phyloP scores from a whole-genome alignment of 768 basidiomycete genomes.

The Podaxis sp. region DNA sequence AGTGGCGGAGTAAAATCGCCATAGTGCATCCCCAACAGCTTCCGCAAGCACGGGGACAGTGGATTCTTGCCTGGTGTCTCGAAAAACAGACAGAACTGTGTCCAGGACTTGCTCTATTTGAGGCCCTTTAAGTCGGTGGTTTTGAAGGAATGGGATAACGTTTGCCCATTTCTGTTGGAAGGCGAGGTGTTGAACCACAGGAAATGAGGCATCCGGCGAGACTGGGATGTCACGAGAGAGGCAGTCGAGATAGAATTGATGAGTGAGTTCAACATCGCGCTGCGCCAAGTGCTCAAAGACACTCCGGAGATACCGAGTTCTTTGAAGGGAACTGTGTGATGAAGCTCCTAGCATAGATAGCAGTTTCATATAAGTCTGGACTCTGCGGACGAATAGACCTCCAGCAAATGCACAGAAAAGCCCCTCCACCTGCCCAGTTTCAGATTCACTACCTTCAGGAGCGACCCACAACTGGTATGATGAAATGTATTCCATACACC shows the following conservation, averaged over 20 bases:
- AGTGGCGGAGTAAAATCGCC: constrained; percentile 31
- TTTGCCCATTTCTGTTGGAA: constrained; percentile 24
- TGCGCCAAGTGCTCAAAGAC: constrained; percentile 19
- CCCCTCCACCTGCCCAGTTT: constrained; percentile 27
- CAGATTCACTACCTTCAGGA: constrained; percentile 14
- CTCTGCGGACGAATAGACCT: constrained; percentile 26
- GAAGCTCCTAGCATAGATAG: neutral
- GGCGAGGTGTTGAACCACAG: constrained; percentile 33
- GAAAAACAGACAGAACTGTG: constrained; percentile 36
- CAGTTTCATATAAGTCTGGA: constrained; percentile 27
- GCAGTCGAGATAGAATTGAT: constrained; percentile 33
- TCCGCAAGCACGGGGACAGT: constrained; percentile 28
- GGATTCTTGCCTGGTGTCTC: constrained; percentile 28
- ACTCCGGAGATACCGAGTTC: constrained; percentile 11
- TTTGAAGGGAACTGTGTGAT: neutral
- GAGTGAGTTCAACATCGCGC: constrained; percentile 29
- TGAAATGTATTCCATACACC: constrained; percentile 32
- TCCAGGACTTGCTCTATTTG: constrained; percentile 36
- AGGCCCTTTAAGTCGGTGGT: constrained; percentile 25
- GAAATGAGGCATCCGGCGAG: constrained; percentile 21
- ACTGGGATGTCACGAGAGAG: constrained; percentile 21
- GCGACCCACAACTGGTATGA: constrained; percentile 26
- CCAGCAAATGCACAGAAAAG: constrained; percentile 34
- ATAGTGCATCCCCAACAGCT: constrained; percentile 33
- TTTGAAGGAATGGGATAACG: constrained; percentile 33